Percentiles rank a stretch among this genome's conserved stretches.
phyloP scores from a whole-genome alignment of 2,329 filamentous ascomycete species.

The Penicillium sp. region DNA sequence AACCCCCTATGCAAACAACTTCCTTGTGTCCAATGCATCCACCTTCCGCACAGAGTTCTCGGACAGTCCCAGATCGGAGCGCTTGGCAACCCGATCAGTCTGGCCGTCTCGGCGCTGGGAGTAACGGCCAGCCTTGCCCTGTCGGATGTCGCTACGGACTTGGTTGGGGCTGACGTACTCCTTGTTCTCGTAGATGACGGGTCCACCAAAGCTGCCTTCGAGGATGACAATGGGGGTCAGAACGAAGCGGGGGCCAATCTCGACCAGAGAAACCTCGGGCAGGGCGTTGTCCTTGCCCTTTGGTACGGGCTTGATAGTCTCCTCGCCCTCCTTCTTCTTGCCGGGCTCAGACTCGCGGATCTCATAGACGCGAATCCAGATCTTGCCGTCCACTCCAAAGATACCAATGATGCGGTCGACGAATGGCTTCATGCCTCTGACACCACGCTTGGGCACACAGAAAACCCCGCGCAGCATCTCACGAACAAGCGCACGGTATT shows the following conservation, averaged over 20 bases:
- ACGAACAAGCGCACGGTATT: constrained; percentile 60
- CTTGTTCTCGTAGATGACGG: constrained; percentile 97
- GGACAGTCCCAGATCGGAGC: constrained; percentile 73
- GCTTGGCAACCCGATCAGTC: constrained; percentile 71
- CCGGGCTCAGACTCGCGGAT: constrained; percentile 76
- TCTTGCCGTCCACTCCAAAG: constrained; percentile 85
- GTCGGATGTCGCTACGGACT: constrained; percentile 76
- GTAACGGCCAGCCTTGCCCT: constrained; percentile 74
- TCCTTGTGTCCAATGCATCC: constrained; percentile 72
- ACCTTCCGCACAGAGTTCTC: constrained; percentile 59
- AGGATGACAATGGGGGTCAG: constrained; percentile 93
- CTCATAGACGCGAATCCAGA: constrained; percentile 96
- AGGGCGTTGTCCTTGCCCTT: constrained; percentile 54
- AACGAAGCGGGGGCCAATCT: constrained; percentile 92
- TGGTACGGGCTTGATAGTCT: constrained; percentile 40
- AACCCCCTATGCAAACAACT: constrained; percentile 62
- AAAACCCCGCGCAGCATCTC: constrained; percentile 89
- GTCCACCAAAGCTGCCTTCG: constrained; percentile 91
- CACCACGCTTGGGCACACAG: constrained; percentile 78
- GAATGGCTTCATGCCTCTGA: constrained; percentile 91
- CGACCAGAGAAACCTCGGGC: constrained; percentile 78
- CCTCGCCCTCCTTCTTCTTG: constrained; percentile 47
- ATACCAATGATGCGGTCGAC: constrained; percentile 94
- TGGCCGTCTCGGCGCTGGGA: constrained; percentile 72
- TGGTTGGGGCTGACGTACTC: constrained; percentile 97